Evolutionary conservation across 2,329 filamentous ascomycete genomes (phyloP), one percentile per base, ranked within the genome.

Genomic region (Monosporascus ibericus): DNA sequence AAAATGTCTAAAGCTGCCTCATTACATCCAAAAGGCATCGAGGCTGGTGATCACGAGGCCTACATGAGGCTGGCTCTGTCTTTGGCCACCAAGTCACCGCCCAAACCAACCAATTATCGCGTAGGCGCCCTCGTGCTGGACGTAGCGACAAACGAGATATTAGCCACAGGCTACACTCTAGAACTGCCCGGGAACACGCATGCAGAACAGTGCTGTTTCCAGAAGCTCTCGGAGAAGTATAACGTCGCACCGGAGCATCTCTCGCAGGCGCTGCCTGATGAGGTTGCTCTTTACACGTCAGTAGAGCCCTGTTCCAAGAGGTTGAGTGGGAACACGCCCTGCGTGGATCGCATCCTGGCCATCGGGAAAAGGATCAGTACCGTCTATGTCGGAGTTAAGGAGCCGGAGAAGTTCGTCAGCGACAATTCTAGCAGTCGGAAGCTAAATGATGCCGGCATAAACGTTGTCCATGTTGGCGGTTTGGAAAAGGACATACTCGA

Each of bases 151-250:
- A 78, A 84, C 60, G 67, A 72, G 25, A 75, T 95, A 53, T 76
- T 95, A 27, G 82, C 88, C 1, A 88, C 89, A 2, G 92, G 94
- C 51, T 97, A 92, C 73, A 96, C 94, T 0, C 79, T 96, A 53
- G 92, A 99, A 70, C 82, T 92, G 4, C 79, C 84, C 0, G 94
- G 92, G 42, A 99, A 99, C 72, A 97, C 94, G 0, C 94, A 99
- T 66, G 94, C 94, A 3, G 94, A 99, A 68, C 91, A 99, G 72
- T 92, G 87, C 69, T 95, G 90, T 65, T 79, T 99, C 52, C 71
- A 85, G 48, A 97, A 99, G 68, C 79, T 85, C 15, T 75, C 81
- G 1, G 63, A 72, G 47, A 61, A 73, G 56, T 66, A 80, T 51
- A 64, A 65, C 2, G 72, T 78, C 0, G 53, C 76, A 0, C 84